Conservation (phyloP, 257 asterid genomes). For the Solanum pimpinellifolium region DNA sequence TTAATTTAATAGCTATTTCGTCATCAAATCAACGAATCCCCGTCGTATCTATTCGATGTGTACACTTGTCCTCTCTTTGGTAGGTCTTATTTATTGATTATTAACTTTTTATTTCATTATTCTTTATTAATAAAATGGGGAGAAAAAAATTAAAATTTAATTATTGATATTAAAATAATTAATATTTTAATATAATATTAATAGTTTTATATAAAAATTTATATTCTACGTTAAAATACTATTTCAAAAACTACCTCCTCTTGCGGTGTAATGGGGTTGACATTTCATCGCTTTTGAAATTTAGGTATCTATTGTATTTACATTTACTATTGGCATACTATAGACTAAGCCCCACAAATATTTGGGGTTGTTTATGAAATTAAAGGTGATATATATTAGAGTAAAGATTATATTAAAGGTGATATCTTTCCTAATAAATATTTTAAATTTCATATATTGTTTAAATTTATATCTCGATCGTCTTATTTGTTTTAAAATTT, state of each 20-base stretch:
- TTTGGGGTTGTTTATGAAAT: neutral
- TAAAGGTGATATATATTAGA: neutral
- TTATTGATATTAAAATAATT: neutral
- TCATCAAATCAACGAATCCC: neutral
- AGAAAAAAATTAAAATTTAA: neutral
- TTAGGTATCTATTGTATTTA: neutral
- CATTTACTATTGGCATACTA: neutral
- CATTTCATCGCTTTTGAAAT: neutral
- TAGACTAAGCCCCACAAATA: neutral
- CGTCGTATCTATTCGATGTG: neutral
- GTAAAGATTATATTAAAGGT: neutral
- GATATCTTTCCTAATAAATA: neutral
- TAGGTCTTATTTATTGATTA: neutral
- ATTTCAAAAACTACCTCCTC: neutral
- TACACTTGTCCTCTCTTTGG: neutral
- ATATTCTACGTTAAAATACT: neutral
- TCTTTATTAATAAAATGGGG: neutral
- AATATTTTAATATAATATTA: neutral
- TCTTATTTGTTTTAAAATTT: no score
- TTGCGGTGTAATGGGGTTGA: neutral
- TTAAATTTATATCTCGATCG: no score
- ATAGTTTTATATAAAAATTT: neutral
- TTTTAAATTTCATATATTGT: neutral
- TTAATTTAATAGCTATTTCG: neutral
- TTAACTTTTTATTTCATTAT: neutral